Evolutionary conservation across 169 alveolate genomes (phyloP).

Genomic region (Plasmodium knowlesi): DNA sequence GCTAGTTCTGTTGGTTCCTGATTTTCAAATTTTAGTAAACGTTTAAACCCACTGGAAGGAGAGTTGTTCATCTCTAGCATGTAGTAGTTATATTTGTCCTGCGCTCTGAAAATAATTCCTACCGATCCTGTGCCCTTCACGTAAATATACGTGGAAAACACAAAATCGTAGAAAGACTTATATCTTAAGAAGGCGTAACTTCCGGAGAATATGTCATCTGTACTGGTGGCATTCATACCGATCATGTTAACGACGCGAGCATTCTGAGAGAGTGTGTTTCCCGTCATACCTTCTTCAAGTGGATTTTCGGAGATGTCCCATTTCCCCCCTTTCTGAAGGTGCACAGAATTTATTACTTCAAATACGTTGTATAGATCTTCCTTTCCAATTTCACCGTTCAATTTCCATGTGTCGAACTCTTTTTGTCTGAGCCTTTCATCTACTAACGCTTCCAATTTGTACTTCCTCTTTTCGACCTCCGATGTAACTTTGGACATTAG

Average conservation of each 20-base stretch:
- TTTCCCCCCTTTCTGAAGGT: conserved; percentile 70
- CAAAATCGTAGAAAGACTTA: conserved; percentile 82
- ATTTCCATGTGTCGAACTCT: conserved; percentile 63
- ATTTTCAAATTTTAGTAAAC: conserved; percentile 87
- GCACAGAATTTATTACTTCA: conserved; percentile 55
- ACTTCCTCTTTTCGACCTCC: conserved; percentile 59
- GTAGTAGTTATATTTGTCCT: conserved; percentile 82
- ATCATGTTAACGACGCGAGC: conserved; percentile 53
- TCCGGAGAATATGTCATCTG: conserved; percentile 76
- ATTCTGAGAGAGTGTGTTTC: conserved; percentile 57
- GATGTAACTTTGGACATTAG: conserved; percentile 63
- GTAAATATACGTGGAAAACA: conserved; percentile 78
- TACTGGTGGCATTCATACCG: neutral
- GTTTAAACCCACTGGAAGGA: conserved; percentile 84
- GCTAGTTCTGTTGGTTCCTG: conserved; percentile 89
- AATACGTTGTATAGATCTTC: conserved; percentile 24
- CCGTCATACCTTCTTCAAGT: conserved; percentile 55
- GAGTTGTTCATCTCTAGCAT: conserved; percentile 83
- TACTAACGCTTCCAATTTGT: conserved; percentile 46
- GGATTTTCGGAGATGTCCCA: conserved; percentile 74
- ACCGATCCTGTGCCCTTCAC: conserved; percentile 85
- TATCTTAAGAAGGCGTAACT: conserved; percentile 80
- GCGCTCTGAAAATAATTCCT: conserved; percentile 85
- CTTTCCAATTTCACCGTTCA: neutral
- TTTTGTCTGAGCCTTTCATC: conserved; percentile 65